A percentile compares a stretch with the other conserved stretches of the same genome.
Evolutionary conservation across 352 stramenopile genomes (phyloP).

Genomic region (Phytophthora europaea): DNA sequence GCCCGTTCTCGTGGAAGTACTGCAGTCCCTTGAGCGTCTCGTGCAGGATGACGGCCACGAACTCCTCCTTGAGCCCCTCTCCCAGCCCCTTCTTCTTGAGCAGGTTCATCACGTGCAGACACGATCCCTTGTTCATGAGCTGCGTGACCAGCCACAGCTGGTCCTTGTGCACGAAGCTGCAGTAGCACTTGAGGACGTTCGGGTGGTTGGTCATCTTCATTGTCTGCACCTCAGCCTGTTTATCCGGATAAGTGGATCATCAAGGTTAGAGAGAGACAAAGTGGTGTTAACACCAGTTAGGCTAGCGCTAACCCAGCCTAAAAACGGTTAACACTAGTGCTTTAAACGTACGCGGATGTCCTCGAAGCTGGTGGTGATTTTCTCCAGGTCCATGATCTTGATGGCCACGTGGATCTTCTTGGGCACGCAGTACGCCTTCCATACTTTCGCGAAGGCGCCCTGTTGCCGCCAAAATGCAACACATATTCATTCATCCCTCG

Average conservation of each 20-base stretch:
- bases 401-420: constrained; percentile 95
- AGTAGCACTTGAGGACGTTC: constrained; percentile 98
- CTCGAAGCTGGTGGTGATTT: constrained; percentile 97
- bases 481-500: not conserved
- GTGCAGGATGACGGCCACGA: constrained; percentile 98
- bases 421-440: constrained; percentile 93
- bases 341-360: constrained; percentile 78
- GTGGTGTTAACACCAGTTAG: not conserved
- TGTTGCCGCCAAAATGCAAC: constrained; percentile 35
- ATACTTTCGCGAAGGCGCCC: constrained; percentile 99
- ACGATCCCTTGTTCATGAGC: constrained; percentile 99
- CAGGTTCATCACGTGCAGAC: constrained; percentile 97
- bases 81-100: constrained; percentile 92
- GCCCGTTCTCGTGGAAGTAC: constrained; percentile 99
- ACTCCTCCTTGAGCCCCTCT: constrained; percentile 94
- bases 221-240: constrained; percentile 96
- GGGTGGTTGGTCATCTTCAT: constrained; percentile 99
- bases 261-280: not conserved
- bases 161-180: constrained; percentile 97
- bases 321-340: not conserved
- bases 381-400: constrained; percentile 99
- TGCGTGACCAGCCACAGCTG: constrained; percentile 99
- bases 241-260: not conserved
- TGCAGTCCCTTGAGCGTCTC: constrained; percentile 97
- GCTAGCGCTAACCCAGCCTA: not conserved